Base-by-base conservation (phyloP, 352 stramenopile species). In the Phytophthora macrochlamydospora region DNA sequence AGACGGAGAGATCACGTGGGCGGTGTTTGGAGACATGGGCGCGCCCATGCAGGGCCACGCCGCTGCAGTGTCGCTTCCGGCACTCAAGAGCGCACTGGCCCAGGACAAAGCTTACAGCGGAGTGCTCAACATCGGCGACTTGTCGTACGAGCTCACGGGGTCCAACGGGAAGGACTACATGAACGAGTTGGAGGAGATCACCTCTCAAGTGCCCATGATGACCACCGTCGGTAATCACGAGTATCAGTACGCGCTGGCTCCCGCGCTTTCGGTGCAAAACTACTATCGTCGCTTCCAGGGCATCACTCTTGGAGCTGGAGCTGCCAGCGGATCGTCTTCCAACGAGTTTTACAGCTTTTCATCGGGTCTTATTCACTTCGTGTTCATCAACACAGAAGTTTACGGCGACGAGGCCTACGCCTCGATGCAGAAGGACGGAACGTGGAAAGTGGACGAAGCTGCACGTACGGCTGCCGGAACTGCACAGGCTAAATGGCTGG, bases 291-390 rank as follows among this genome's bases (percentile, higher is more conserved):
- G 85, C 5, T 94, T 94, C 43, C 69, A 78, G 6, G 83, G 83
- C 0, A 71, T 90, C 33, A 73, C 64, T 1, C 45, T 76, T 13
- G 85, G 85, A n/a, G 81, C 79, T 0, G 85, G 85, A 4, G 69
- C 69, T 37, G 67, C 64, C 12, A 91, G 83, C 40, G 81, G 85
- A 13, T 92, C 85, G 43, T 55, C 67, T 8, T 92, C 82, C 28
- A 90, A 87, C 55, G 78, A 91, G 35, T 94, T 92, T 46, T 94
- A 85, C 69, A 91, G 82, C 63, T 94, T 91, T 29, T 73, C 73
- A n/a, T 76, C 80, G 1, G 81, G 83, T 0, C 63, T 78, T 12
- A 65, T 92, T 11, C 85, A 94, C 50, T 94, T 94, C 54, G 83
- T 82, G 8, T 81, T 94, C 51, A 79, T 94, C 67, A 89, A 92